A percentile compares a stretch with the other conserved stretches of the same genome.
Evolutionary conservation across 441 rosid genomes (phyloP).

Genomic region (Croton laevigatus): DNA sequence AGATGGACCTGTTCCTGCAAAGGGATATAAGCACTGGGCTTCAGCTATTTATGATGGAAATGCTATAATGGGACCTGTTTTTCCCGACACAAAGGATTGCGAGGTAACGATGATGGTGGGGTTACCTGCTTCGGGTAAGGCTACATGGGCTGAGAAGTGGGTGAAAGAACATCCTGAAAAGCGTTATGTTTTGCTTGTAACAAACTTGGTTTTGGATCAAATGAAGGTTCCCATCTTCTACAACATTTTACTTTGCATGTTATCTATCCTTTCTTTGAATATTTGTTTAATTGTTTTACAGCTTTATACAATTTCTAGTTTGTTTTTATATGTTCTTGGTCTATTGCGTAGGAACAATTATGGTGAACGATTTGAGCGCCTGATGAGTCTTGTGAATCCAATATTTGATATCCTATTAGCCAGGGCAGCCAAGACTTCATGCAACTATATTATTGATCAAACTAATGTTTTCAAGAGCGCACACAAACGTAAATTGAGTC

Average conservation of each 20-base stretch:
- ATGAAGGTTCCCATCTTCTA: slow-evolving; percentile 31
- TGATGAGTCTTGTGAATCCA: slow-evolving; percentile 27
- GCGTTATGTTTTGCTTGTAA: slow-evolving; percentile 34
- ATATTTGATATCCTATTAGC: slow-evolving; percentile 27
- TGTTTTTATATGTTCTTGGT: slow-evolving; percentile 31
- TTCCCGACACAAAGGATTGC: slow-evolving; percentile 16
- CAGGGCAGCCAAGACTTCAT: slow-evolving; percentile 31
- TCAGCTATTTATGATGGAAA: slow-evolving; percentile 30
- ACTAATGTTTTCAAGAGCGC: slow-evolving; percentile 41
- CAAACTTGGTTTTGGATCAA: slow-evolving; percentile 36
- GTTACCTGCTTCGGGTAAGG: slow-evolving; percentile 40
- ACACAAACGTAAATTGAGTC: slow-evolving; percentile 29
- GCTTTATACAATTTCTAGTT: background rate
- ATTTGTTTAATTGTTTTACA: background rate
- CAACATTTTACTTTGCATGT: background rate
- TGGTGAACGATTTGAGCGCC: slow-evolving; percentile 27
- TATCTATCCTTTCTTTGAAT: background rate
- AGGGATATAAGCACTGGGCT: slow-evolving; percentile 36
- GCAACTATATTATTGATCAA: slow-evolving; percentile 35
- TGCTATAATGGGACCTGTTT: slow-evolving; percentile 28
- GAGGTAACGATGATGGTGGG: slow-evolving; percentile 38
- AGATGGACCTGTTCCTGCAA: slow-evolving; percentile 29
- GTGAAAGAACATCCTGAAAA: slow-evolving; percentile 36
- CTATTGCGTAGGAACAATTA: slow-evolving; percentile 26
- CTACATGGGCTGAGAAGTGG: slow-evolving; percentile 42